Conservation (phyloP, 2,329 filamentous ascomycete genomes). For the Calonectria pseudoturangicola region DNA sequence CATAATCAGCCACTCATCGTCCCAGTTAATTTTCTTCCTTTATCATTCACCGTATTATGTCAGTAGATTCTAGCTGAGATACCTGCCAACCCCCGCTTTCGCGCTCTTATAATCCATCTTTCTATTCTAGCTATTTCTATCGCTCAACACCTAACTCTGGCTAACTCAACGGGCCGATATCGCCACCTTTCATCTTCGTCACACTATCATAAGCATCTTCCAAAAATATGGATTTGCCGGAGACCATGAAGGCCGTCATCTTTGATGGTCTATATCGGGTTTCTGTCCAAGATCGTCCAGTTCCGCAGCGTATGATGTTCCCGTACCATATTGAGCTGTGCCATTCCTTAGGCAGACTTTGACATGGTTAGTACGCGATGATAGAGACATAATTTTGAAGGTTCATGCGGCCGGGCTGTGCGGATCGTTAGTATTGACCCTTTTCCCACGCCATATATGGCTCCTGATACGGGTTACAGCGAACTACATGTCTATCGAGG, state of each 20-base stretch:
- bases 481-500: constrained; percentile 93
- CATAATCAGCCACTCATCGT: not conserved
- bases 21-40: not conserved
- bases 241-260: constrained; percentile 90
- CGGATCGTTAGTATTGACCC: constrained; percentile 79
- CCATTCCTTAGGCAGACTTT: not conserved
- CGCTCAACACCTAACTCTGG: not conserved
- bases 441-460: not conserved
- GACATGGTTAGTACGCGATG: constrained; percentile 73
- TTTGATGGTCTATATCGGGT: constrained; percentile 88
- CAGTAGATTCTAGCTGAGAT: too few relatives aligned
- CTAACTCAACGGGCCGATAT: not conserved
- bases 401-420: constrained; percentile 90
- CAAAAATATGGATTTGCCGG: constrained; percentile 58
- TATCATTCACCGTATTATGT: not conserved
- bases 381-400: constrained; percentile 87
- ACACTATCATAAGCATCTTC: not conserved
- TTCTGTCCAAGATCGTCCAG: constrained; percentile 84
- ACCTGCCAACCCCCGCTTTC: not conserved
- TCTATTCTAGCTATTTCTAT: not conserved
- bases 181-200: not conserved
- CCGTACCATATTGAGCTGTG: not conserved
- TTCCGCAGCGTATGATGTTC: constrained; percentile 75
- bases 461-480: constrained; percentile 63
- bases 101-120: not conserved